Evolutionary conservation across 1,284 basidiomycete genomes (phyloP).

Genomic region (Tremellales sp.): DNA sequence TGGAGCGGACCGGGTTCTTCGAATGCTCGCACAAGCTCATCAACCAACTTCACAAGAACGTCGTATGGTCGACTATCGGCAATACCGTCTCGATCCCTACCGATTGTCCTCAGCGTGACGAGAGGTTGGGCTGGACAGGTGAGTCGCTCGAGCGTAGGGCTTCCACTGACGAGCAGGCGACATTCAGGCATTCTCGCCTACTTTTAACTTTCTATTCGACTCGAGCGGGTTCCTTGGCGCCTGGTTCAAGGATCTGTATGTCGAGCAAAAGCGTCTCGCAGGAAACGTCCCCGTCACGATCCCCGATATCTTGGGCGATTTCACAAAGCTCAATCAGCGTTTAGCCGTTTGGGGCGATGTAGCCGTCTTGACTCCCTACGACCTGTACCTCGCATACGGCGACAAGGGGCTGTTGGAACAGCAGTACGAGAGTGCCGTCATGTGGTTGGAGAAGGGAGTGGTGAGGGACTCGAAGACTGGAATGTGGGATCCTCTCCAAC

Average conservation of each 20-base stretch:
- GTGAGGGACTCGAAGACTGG: slow-evolving; percentile 14
- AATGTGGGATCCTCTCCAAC: slow-evolving; percentile 20
- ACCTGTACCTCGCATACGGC: slow-evolving; percentile 26
- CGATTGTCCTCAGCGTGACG: slow-evolving; percentile 36
- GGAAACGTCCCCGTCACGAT: slow-evolving; percentile 27
- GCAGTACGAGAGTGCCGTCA: slow-evolving; percentile 22
- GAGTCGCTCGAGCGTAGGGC: no score
- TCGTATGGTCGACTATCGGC: slow-evolving; percentile 25
- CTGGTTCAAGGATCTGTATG: slow-evolving; percentile 33
- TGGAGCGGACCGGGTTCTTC: slow-evolving; percentile 27
- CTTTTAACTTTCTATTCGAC: slow-evolving; percentile 31
- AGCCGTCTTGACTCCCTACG: slow-evolving; percentile 23
- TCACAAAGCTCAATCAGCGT: slow-evolving; percentile 10
- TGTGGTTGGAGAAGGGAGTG: slow-evolving; percentile 33
- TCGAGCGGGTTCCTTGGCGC: slow-evolving; percentile 18
- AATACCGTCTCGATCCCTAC: slow-evolving; percentile 32
- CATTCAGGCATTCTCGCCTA: slow-evolving; percentile 25
- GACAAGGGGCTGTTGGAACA: slow-evolving; percentile 15
- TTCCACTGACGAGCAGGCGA: no score
- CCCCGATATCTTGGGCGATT: slow-evolving; percentile 19
- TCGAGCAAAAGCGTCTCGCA: slow-evolving; percentile 26
- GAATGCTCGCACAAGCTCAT: slow-evolving; percentile 22
- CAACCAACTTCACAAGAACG: slow-evolving; percentile 25
- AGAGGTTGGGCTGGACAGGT: slow-evolving; percentile 31
- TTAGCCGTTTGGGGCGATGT: slow-evolving; percentile 29